phyloP scores from a whole-genome alignment of 352 stramenopile genomes.

The Pythium oligandrum region DNA sequence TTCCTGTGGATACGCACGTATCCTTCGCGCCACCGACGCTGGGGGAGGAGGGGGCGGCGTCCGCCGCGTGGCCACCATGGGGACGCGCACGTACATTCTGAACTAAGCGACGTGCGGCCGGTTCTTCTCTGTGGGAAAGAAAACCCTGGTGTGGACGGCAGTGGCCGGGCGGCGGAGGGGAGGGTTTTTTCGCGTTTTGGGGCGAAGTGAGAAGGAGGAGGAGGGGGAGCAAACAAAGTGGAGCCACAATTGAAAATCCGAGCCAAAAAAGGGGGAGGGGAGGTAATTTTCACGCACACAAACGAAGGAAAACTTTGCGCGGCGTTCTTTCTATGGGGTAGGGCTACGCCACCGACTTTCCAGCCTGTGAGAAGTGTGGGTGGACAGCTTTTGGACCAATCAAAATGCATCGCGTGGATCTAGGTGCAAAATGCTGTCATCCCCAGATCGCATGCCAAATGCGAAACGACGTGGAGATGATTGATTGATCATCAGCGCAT shows the following conservation, averaged over 20 bases:
- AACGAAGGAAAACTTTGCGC: constrained; percentile 9
- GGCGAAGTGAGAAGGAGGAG: neutral
- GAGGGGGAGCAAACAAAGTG: constrained; percentile 4
- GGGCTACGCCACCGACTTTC: too few relatives aligned
- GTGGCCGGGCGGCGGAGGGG: too few relatives aligned
- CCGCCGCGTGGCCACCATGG: too few relatives aligned
- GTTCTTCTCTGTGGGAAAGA: constrained; percentile 29
- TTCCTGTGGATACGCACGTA: too few relatives aligned
- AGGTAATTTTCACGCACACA: constrained; percentile 2
- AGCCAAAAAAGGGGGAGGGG: constrained; percentile 9
- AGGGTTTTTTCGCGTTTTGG: too few relatives aligned
- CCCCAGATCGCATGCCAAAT: too few relatives aligned
- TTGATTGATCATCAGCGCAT: too few relatives aligned
- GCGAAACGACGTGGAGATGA: too few relatives aligned
- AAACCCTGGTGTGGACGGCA: constrained; percentile 10
- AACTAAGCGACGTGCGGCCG: constrained; percentile 18
- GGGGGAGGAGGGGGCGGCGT: neutral
- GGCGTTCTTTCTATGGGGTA: neutral
- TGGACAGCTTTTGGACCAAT: too few relatives aligned
- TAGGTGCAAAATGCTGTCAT: too few relatives aligned
- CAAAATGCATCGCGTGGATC: too few relatives aligned
- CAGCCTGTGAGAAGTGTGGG: too few relatives aligned
- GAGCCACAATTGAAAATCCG: constrained; percentile 1
- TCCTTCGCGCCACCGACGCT: neutral
- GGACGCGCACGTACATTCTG: constrained; percentile 12